Base-by-base conservation (phyloP, 2,329 filamentous ascomycete species). In the Tympanopsis confertula region DNA sequence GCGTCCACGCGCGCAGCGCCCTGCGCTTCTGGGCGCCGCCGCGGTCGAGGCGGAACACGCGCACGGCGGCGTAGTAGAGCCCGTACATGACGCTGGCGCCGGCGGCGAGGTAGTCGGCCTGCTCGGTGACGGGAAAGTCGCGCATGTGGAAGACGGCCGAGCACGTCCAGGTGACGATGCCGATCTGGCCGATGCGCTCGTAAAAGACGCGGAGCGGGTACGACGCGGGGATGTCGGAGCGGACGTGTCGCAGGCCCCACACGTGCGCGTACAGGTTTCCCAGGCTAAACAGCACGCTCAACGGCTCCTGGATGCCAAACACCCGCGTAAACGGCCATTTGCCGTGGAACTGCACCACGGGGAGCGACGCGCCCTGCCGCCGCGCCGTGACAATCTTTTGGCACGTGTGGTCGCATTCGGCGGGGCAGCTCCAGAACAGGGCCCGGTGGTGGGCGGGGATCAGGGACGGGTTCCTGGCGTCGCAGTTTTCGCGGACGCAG, bases 311-410 rank as follows among this genome's bases (percentile, higher is more conserved):
- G 66, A 94, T 82, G 57, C 91, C 91, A 38, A 93, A 62, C 52
- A 95, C 72, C 47, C 91, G 84, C 58, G 80, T 69, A 63, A 98
- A 98, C 28, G 91, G 91, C 91, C 91, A 98, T 72, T 98, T 98
- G 20, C 91, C 91, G 65, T 98, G 87, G 68, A 88, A 98, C 63
- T 98, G 91, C 40, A 89, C 80, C 36, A 95, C 61, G 10, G 78
- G 72, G 20, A 76, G 73, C 42, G 76, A 71, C 44, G 72, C 66
- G 19, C 73, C 65, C 46, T 87, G 62, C 45, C 89, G 86, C 41
- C 64, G 63, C 48, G 74, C 62, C 40, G 91, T 96, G 42, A 93
- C 71, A 56, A 94, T 82, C 68, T 94, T 89, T 59, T 98, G 91
- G 68, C 91, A 98, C 43, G 85, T 82, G 66, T 98, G 94, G 68